These are phyloP conservation scores for Ogataea ramenticola DNA, from an alignment of 805 yeast species.

Conservation along the genomic window DNA sequence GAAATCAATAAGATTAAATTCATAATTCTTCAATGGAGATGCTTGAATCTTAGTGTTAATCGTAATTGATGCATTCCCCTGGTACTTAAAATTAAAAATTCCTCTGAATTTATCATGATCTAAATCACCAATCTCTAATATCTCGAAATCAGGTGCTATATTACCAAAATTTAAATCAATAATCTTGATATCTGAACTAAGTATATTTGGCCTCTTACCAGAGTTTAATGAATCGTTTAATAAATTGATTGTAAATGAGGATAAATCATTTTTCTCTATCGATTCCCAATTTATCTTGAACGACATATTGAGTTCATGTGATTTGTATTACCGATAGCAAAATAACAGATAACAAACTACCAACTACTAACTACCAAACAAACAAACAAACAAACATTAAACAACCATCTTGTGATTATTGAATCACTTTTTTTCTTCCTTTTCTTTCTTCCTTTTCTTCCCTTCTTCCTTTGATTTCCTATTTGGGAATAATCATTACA, in stretches of 20 bases:
- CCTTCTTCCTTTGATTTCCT: too few species aligned
- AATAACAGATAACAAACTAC: too few species aligned
- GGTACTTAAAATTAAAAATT: constrained; percentile 68
- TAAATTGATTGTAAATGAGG: constrained; percentile 55
- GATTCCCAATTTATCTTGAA: constrained; percentile 75
- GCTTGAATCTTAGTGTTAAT: constrained; percentile 79
- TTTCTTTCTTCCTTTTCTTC: too few species aligned
- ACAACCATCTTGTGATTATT: too few species aligned
- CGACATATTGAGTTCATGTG: constrained; percentile 41
- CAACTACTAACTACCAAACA: too few species aligned
- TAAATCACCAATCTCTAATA: constrained; percentile 75
- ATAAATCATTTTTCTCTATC: constrained; percentile 56
- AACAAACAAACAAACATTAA: too few species aligned
- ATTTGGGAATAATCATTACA: too few species aligned
- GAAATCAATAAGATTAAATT: constrained; percentile 22
- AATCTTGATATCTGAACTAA: constrained; percentile 63
- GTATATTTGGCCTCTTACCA: constrained; percentile 61
- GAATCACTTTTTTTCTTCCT: too few species aligned
- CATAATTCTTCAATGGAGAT: constrained; percentile 67
- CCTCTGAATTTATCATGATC: constrained; percentile 74
- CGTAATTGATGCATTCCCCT: constrained; percentile 70
- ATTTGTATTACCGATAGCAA: too few species aligned
- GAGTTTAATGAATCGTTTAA: constrained; percentile 68
- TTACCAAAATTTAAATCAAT: constrained; percentile 68
- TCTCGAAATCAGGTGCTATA: constrained; percentile 67